Evolutionary conservation across 139 green algal genomes (phyloP), one percentile per base, ranked within the genome.

Genomic region (Picochlorum sp.): DNA sequence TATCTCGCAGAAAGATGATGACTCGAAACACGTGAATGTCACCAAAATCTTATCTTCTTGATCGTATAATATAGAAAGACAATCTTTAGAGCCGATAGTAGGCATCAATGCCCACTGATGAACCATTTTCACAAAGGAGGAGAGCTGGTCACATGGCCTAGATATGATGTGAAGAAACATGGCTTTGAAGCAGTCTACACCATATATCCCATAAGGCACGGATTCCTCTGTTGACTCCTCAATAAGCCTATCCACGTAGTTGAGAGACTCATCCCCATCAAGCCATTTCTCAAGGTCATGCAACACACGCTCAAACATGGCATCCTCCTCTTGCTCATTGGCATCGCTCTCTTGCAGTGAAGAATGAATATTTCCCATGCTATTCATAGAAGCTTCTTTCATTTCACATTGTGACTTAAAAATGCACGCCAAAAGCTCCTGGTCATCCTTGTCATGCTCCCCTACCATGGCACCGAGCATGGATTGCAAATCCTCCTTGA

Each of bases 381-480:
- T 30, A 30, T 30, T 30, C 28, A 30, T 30, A 30, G 28, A 30
- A 1, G 28, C 28, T 30, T 54, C 47, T 21, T 7, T 26, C 47
- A 54, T 54, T 21, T 54, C 47, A 7, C n/a, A 20, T 54, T 54
- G 18, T 54, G 18, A 21, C 6, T 54, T 54, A 9, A 54, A 21
- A 20, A 54, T 34, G 16, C 13, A 6, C 23, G 11, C 69, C 58
- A 62, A 23, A 56, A 61, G 64, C 20, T 34, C 52, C 47, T 21
- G 38, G 26, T 16, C 54, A 24, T 4, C 23, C 24, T 49, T 51
- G 37, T 38, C 70, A 66, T 52, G 45, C 46, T 38, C 11, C 7
- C 6, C 38, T n/a, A 26, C 9, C 44, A 54, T 38, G 50, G 38
- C 32, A 45, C 20, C 38, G 0, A 54, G 47, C 7, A 54, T 26